These are phyloP conservation scores for Cinchona pubescens DNA, from an alignment of 257 asterid genomes.

Conservation along the genomic window DNA sequence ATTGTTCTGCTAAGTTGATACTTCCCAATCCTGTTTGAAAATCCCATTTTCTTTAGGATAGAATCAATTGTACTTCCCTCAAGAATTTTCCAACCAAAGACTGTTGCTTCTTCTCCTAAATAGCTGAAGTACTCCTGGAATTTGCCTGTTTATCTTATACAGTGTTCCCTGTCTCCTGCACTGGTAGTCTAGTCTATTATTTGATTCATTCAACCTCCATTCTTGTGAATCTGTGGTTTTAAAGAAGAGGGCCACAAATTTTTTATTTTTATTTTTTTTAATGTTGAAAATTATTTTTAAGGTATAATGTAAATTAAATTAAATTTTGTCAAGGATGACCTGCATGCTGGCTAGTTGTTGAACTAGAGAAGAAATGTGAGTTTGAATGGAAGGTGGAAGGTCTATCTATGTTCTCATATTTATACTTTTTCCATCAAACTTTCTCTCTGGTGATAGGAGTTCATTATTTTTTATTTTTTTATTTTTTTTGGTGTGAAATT, in stretches of 20 bases:
- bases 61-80: not conserved
- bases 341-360: slow-evolving; percentile 22
- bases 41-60: slow-evolving; percentile 11
- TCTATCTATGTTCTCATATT: not conserved
- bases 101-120: not conserved
- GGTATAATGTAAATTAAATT: slow-evolving; percentile 1
- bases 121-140: not conserved
- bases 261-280: too few species aligned
- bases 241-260: not conserved
- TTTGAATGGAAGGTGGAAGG: slow-evolving; percentile 26
- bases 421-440: slow-evolving; percentile 10
- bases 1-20: slow-evolving; percentile 26
- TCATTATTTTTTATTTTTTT: too few species aligned
- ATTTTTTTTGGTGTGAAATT: not conserved
- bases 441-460: not conserved
- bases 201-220: not conserved
- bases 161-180: not conserved
- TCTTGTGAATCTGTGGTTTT: not conserved
- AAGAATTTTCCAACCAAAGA: not conserved
- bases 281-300: not conserved
- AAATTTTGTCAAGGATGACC: not conserved
- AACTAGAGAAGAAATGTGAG: slow-evolving; percentile 6
- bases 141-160: too few species aligned
- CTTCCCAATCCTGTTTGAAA: slow-evolving; percentile 24
- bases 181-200: too few species aligned